Evolutionary conservation across 2,329 filamentous ascomycete species (phyloP), one percentile per base, ranked within the genome.

Genomic region (Colletotrichum spinosum): DNA sequence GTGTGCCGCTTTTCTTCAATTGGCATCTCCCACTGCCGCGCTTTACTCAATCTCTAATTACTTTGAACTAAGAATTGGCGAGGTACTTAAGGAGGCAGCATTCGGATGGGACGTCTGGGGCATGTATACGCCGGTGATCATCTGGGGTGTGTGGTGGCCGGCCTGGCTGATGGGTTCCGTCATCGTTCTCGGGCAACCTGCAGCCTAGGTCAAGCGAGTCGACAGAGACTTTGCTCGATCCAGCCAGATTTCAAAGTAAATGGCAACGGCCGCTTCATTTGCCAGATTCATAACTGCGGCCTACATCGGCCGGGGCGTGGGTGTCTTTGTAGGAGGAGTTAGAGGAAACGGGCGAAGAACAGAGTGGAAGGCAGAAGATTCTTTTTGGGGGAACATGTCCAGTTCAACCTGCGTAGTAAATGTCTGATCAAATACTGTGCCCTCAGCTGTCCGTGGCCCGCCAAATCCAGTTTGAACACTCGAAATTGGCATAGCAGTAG

Each of bases 101-200:
- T 94, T 96, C 75, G 94, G 92, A 0, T 97, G 94, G 94, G 87
- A 93, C 73, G 89, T 97, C 11, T 94, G 91, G 88, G 93, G 93
- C 2, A 88, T 96, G 85, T 97, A 94, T 81, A 97, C 94, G 2
- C 90, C 92, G 65, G 88, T 97, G 15, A 88, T 97, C 10, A 86
- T 97, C n/a, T 97, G 94, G 92, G 92, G 93, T 75, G 89, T 97
- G 48, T 97, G 94, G 94, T 96, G 93, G 91, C 94, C 94, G 1
- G 93, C 93, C 8, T 97, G 94, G 94, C 77, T 96, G 42, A 86
- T 89, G 7, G 92, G 86, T 2, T 80, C 82, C 64, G 76, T 89
- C 6, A 80, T 86, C 33, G 81, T 89, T 49, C 77, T 88, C 59
- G 84, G 84, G 6, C 57, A 65, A 12, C 48, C 65, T 34, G 34